Evolutionary conservation across 2,329 filamentous ascomycete species (phyloP).

Genomic region (Claviceps africana): DNA sequence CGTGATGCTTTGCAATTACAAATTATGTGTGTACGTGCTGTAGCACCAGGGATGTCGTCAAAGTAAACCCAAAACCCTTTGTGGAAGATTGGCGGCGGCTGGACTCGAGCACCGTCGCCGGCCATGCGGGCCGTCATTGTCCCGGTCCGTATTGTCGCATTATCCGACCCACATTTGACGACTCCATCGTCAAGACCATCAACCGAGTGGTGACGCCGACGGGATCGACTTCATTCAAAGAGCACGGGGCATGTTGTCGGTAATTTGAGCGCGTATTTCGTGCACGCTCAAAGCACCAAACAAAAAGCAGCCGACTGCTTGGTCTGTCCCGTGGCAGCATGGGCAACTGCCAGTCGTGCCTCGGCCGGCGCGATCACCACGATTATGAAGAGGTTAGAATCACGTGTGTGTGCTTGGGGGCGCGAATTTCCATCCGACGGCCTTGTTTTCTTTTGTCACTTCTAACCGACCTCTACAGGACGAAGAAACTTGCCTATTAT

Average conservation of each 20-base stretch:
- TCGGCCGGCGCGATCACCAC: constrained; percentile 37
- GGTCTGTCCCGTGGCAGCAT: constrained; percentile 22
- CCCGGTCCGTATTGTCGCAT: background rate
- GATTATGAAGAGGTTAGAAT: constrained; percentile 34
- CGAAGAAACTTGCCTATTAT: constrained; percentile 44
- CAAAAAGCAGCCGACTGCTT: background rate
- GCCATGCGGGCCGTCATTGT: constrained; percentile 1
- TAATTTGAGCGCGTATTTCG: background rate
- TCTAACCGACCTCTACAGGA: constrained; percentile 24
- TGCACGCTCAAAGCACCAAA: background rate
- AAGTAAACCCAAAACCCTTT: background rate
- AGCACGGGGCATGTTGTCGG: constrained; percentile 3
- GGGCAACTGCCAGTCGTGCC: constrained; percentile 48
- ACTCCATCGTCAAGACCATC: background rate
- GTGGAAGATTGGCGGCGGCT: background rate
- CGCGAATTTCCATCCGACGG: too few relatives aligned
- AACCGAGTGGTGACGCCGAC: background rate
- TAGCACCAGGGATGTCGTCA: background rate
- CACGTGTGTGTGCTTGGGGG: background rate
- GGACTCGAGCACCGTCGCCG: background rate
- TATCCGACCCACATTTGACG: background rate
- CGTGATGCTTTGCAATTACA: background rate
- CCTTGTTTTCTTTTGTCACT: background rate
- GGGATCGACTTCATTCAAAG: background rate
- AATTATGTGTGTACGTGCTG: background rate